Evolutionary conservation across 345 rosid genomes (phyloP), one percentile per base, ranked within the genome.

Genomic region (Geranium rotundifolium): DNA sequence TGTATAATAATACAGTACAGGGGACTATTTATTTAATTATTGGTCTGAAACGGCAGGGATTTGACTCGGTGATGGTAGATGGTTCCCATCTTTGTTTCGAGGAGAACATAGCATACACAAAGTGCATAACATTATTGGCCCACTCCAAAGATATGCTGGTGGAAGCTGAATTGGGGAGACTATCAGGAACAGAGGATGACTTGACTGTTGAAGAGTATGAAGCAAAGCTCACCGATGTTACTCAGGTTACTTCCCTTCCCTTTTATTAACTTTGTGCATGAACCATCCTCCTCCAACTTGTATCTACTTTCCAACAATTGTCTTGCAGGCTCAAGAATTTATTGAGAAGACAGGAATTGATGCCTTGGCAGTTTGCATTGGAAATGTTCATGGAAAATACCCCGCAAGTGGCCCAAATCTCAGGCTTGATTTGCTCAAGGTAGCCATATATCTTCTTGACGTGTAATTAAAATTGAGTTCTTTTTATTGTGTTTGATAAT

Each of bases 161-260:
- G 57, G 98, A 92, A 79, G 98, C 98, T 63, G 98, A 89, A 80
- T 80, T 92, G 64, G 98, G 96, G 57, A 77, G 96, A 65, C 76
- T 92, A 73, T 85, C 96, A 4, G 98, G 98, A 72, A 89, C 98
- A 59, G 98, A 92, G 77, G 98, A 89, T 78, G 93, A 84, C 71
- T 81, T 87, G 84, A 89, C 96, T 31, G 88, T 92, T 34, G 91
- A 89, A 78, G 93, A 92, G 60, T 92, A 84, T 70, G 96, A 87
- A 76, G 96, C 98, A 71, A 84, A 72, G 79, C 82, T 92, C 41
- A 92, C 98, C 60, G 91, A 87, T 68, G 66, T 80, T 69, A 69
- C 81, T 72, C 91, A 92, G 98, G 96, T 89, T 61, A 58, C 29
- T 58, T 37, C 18, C 20, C 60, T 19, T 56, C n/a, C n/a, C n/a